Evolutionary conservation across 768 basidiomycete species (phyloP).

Genomic region (Naganishia friedmannii): DNA sequence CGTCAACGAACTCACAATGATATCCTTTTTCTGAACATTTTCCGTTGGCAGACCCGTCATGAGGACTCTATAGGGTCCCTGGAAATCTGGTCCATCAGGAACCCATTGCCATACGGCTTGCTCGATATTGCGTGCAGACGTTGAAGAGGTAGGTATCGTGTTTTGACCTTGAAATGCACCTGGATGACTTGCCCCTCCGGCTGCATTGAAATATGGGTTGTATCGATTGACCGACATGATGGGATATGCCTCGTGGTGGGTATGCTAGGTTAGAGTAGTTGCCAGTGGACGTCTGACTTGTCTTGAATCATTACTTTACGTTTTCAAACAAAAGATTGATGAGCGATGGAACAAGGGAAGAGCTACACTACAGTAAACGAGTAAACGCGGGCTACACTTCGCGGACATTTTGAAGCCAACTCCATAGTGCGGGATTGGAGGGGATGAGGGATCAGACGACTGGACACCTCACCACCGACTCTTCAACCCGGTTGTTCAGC

Average conservation of each 20-base stretch:
- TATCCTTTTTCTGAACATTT: constrained; percentile 27
- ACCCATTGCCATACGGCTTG: constrained; percentile 28
- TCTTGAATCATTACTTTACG: too few relatives aligned
- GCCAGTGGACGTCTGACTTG: too few relatives aligned
- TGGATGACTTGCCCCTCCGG: background rate
- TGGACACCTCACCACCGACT: background rate
- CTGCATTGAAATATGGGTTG: constrained; percentile 26
- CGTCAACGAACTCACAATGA: constrained; percentile 23
- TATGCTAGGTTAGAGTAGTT: background rate
- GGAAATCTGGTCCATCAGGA: constrained; percentile 12
- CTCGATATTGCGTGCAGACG: background rate
- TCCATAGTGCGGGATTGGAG: background rate
- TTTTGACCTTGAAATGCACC: background rate
- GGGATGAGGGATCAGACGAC: background rate
- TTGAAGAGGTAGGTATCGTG: background rate
- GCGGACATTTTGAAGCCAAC: too few relatives aligned
- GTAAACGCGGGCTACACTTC: too few relatives aligned
- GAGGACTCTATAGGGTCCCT: constrained; percentile 23
- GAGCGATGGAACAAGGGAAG: background rate
- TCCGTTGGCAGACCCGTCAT: constrained; percentile 29
- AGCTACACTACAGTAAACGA: background rate
- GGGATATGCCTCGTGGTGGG: background rate
- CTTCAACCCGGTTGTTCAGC: background rate
- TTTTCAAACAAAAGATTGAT: background rate
- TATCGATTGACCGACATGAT: constrained; percentile 23